These are phyloP conservation scores for Helianthus tuberosus DNA, from an alignment of 129 eudicot genomes.

Conservation along the genomic window DNA sequence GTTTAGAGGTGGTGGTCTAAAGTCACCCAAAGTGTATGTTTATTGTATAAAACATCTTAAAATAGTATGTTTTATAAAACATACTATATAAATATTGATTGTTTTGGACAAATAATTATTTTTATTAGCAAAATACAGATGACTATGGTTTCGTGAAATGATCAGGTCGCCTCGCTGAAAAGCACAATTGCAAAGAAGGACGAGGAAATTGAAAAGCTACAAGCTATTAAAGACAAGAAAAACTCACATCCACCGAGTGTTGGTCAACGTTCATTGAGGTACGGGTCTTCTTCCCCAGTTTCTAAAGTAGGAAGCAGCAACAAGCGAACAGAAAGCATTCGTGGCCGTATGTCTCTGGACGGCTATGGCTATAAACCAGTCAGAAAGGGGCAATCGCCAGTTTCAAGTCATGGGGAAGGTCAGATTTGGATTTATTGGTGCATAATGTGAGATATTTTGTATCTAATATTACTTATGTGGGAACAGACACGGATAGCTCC, in stretches of 20 bases:
- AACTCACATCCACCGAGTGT: conserved; percentile 16
- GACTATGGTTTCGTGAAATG: neutral
- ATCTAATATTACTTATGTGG: conserved; percentile 51
- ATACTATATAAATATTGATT: too few relatives aligned
- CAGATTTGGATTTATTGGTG: conserved; percentile 38
- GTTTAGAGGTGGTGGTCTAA: neutral
- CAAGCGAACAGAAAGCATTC: conserved; percentile 26
- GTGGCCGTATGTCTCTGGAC: conserved; percentile 41
- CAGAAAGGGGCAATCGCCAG: conserved; percentile 30
- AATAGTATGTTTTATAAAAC: too few relatives aligned
- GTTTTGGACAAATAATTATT: neutral
- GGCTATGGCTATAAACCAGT: conserved; percentile 38
- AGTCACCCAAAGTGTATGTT: too few relatives aligned
- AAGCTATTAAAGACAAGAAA: conserved; percentile 47
- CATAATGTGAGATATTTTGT: conserved; percentile 40
- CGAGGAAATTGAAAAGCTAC: conserved; percentile 76
- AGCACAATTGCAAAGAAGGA: conserved; percentile 71
- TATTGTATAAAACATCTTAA: too few relatives aligned
- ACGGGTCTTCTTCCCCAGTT: conserved; percentile 50
- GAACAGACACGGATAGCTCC: conserved; percentile 70
- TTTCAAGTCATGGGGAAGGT: conserved; percentile 39
- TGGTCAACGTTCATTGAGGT: conserved; percentile 45
- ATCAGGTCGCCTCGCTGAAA: conserved; percentile 75
- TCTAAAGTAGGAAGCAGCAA: conserved; percentile 23
- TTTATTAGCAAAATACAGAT: neutral